Percentiles rank a stretch among this genome's conserved stretches.
phyloP scores from a whole-genome alignment of 2,329 filamentous ascomycete genomes.

The Venturia pyrina region DNA sequence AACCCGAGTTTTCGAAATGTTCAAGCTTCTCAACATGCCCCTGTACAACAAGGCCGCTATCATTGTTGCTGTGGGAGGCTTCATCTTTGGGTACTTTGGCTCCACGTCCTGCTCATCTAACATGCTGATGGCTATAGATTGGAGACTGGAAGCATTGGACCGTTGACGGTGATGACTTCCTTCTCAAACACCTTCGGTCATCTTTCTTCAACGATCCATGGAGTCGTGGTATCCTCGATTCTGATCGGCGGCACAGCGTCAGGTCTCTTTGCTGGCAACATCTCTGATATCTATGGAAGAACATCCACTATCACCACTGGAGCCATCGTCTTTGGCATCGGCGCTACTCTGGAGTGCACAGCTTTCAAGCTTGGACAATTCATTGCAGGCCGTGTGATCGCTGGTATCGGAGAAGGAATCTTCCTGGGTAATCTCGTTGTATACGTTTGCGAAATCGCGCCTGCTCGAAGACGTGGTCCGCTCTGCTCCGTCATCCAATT shows the following conservation, averaged over 20 bases:
- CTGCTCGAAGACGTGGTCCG: conserved; percentile 38
- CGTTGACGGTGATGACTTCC: conserved; percentile 47
- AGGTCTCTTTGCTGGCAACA: conserved; percentile 45
- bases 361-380: conserved; percentile 42
- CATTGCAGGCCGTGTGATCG: conserved; percentile 43
- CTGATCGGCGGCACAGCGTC: conserved; percentile 45
- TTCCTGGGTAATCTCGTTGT: conserved; percentile 47
- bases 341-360: conserved; percentile 43
- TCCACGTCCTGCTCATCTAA: no score
- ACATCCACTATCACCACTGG: conserved; percentile 41
- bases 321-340: conserved; percentile 43
- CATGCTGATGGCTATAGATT: not conserved
- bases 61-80: conserved; percentile 7
- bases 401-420: conserved; percentile 50
- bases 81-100: conserved; percentile 7
- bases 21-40: not conserved
- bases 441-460: conserved; percentile 53
- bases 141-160: conserved; percentile 47
- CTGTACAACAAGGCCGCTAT: conserved; percentile 1
- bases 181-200: conserved; percentile 42
- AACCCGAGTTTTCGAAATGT: not conserved
- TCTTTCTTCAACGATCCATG: conserved; percentile 43
- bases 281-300: conserved; percentile 47
- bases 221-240: conserved; percentile 50
- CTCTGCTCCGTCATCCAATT: conserved; percentile 46